Conservation (phyloP, 2,329 filamentous ascomycete genomes). For the Cladophialophora exuberans region DNA sequence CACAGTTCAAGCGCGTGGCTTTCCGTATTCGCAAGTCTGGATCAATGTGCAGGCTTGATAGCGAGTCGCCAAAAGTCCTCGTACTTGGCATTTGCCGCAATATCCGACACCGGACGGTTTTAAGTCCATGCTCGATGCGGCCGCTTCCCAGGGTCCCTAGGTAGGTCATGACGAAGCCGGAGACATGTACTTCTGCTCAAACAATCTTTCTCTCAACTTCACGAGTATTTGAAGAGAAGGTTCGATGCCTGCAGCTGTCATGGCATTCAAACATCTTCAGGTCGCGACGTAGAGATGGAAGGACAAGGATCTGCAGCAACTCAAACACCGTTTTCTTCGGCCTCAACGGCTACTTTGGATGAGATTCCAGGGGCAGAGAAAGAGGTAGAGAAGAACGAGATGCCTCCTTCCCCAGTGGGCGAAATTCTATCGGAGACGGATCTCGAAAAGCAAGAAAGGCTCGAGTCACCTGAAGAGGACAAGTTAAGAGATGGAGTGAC, state of each 20-base stretch:
- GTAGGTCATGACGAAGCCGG: background rate
- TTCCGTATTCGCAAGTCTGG: too few relatives aligned
- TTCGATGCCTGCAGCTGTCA: background rate
- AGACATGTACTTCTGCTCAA: background rate
- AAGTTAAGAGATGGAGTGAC: background rate
- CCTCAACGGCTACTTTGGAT: slow-evolving; percentile 16
- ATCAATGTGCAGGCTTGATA: too few relatives aligned
- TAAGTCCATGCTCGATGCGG: slow-evolving; percentile 15
- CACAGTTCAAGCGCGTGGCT: too few relatives aligned
- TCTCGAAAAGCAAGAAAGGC: background rate
- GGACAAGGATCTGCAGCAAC: background rate
- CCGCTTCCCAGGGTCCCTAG: background rate
- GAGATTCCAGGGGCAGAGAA: slow-evolving; percentile 6
- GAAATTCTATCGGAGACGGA: slow-evolving; percentile 2
- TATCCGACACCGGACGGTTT: slow-evolving; percentile 8
- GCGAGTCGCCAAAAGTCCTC: background rate
- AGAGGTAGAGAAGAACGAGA: slow-evolving; percentile 5
- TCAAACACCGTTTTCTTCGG: slow-evolving; percentile 4
- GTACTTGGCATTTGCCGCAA: slow-evolving; percentile 5
- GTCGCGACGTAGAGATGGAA: background rate
- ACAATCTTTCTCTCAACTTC: background rate
- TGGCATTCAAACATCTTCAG: background rate
- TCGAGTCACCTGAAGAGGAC: background rate
- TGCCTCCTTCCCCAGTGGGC: background rate
- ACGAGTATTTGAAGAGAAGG: background rate